Evolutionary conservation across 495 filamentous ascomycete species (phyloP), one percentile per base, ranked within the genome.

Genomic region (Echria macrotheca): DNA sequence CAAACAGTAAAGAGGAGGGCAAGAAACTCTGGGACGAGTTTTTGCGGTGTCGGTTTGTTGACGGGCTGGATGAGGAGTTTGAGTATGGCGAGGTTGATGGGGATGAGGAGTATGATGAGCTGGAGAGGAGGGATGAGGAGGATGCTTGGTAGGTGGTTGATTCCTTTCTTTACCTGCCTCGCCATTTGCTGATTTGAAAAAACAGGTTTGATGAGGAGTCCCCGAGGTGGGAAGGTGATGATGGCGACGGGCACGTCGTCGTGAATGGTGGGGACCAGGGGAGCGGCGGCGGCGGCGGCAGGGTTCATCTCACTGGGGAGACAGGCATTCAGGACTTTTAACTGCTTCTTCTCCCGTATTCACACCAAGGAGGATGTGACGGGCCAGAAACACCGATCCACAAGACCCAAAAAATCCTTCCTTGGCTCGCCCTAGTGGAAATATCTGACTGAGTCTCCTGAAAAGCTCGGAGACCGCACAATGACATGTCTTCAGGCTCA

Each of bases 321-420:
- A 91, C 87, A 15, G 88, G 88, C 1, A 70, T 91, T 28, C 86
- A 91, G 60, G 88, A 94, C 65, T 94, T 82, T 49, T 93, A 65
- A 77, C 21, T 5, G 1, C 21, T 22, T 17, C 4, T 23, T n/a
- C n/a, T 37, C 11, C 5, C 3, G 1, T 5, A 5, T 37, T 17
- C 32, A 5, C n/a, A n/a, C n/a, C n/a, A n/a, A n/a, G n/a, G n/a
- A n/a, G n/a, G n/a, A n/a, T n/a, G n/a, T n/a, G n/a, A n/a, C n/a
- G n/a, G n/a, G n/a, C n/a, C n/a, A n/a, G n/a, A n/a, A n/a, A n/a
- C n/a, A n/a, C n/a, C n/a, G n/a, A n/a, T n/a, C n/a, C n/a, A n/a
- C n/a, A n/a, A n/a, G n/a, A n/a, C n/a, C n/a, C n/a, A n/a, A n/a
- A n/a, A n/a, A n/a, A n/a, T n/a, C n/a, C n/a, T n/a, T n/a, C n/a